Base-by-base conservation (phyloP, 148 eudicot species). In the Oxyria digyna region DNA sequence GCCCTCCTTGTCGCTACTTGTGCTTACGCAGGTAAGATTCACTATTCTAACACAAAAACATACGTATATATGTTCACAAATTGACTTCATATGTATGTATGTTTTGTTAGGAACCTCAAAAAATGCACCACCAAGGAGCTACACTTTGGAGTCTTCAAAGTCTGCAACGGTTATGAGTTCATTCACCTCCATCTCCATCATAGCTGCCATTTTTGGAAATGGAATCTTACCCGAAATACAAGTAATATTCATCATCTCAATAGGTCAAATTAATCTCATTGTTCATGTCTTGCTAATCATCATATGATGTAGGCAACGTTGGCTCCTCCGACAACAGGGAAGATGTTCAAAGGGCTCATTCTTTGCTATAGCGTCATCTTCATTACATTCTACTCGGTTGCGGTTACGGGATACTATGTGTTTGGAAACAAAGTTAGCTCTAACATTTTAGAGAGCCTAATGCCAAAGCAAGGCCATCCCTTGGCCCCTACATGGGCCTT, bases 181-280 rank as follows among this genome's bases (percentile, higher is more conserved):
- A 49, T 95, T 95, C 85, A 83, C 90, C 75, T 88, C 99, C 35
- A 95, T 91, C 76, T 95, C 99, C 37, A 91, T 95, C 13, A 82
- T 95, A 41, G 99, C 99, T 59, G 87, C 97, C 57, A 88, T 95
- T 59, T 95, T 77, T 18, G 99, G 99, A 33, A 95, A 87, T 67
- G 99, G 99, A 31, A 88, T 95, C 73, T 85, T 95, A 9, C 99
- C 99, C 29, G 99, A 95, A 81, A 95, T 95, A 67, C 99, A 90
- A 75, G 96, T 92, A 82, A 77, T 15, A n/a, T 55, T 8, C 0
- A 26, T 23, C 40, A 43, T 67, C 35, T 40, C 62, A 23, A 52
- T 5, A 38, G 0, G 0, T 52, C 62, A 24, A 52, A 23, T 35
- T 2, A 35, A 35, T 23, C 33, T 21, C 67, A 0, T 26, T 37